Evolutionary conservation across 768 basidiomycete species (phyloP), one percentile per base, ranked within the genome.

Genomic region (Mycena albidolilacea): DNA sequence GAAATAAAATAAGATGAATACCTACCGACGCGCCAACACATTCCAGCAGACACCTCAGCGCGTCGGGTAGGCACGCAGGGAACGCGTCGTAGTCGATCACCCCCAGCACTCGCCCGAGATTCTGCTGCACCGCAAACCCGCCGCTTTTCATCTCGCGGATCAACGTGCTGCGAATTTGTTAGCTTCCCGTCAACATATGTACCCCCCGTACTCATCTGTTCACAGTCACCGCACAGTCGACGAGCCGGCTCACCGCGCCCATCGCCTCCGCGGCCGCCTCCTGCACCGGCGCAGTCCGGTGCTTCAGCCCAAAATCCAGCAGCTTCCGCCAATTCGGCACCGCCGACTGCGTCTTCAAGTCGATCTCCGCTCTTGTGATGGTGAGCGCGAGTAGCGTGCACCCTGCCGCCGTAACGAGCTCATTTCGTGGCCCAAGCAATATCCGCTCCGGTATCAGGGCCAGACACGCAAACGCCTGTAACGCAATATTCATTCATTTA

Each of bases 231-330:
- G 90, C 88, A 76, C 91, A 93, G 76, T 96, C 92, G 39, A 87
- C 84, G 1, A 95, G 85, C 67, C 84, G 84, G 80, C 95, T 97
- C 69, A 95, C 82, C n/a, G 87, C 81, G 4, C 88, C 87, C 84
- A 95, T 87, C 7, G 94, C 92, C 35, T 79, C 81, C 14, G 95
- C 93, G 43, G 93, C 95, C 9, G 92, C 90, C 76, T 94, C 91
- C 81, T 97, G 97, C 4, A 94, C 94, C 17, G 81, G 77, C 1
- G 79, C 77, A 57, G 83, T 88, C 71, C 91, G 86, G 79, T 95
- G 91, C 81, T 92, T 93, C 70, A 97, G 84, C 19, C 92, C 90
- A 67, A 87, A 83, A 77, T 96, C 92, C 48, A 97, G 81, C 52
- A 97, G 83, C 52, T 87, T 84, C 66, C 85, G 84, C 95, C 95